Conservation (phyloP, 75 land plant species). For the Sequoia sempervirens region DNA sequence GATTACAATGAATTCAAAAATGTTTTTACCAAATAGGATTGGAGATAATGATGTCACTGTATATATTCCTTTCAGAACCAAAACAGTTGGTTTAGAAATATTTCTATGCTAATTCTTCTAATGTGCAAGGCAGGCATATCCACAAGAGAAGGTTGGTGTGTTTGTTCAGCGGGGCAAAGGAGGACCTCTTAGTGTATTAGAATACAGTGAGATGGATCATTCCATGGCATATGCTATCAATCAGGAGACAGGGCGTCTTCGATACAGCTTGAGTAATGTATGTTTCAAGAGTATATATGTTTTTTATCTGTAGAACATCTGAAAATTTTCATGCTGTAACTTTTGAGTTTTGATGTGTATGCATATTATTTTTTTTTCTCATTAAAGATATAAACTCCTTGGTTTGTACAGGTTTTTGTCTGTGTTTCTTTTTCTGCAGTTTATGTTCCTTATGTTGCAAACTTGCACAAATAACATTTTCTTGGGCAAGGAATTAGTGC, state of each 20-base stretch:
- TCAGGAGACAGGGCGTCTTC: conserved; percentile 83
- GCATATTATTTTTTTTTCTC: not conserved
- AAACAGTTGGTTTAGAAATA: not conserved
- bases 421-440: not conserved
- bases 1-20: not conserved
- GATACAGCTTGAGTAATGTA: conserved; percentile 92
- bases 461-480: not conserved
- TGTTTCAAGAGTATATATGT: not conserved
- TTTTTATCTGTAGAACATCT: not conserved
- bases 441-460: not conserved
- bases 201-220: conserved; percentile 85
- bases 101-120: not conserved
- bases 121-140: conserved; percentile 59
- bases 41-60: not conserved
- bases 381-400: not conserved
- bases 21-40: not conserved
- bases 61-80: not conserved
- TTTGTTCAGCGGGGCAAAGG: conserved; percentile 78
- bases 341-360: not conserved
- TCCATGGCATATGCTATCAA: conserved; percentile 67
- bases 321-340: not conserved
- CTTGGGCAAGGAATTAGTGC: not conserved
- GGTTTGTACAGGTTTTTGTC: not conserved
- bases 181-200: conserved; percentile 78
- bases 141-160: conserved; percentile 90